Evolutionary conservation across 495 filamentous ascomycete genomes (phyloP).

Genomic region (Aspergillus incahuasiensis): DNA sequence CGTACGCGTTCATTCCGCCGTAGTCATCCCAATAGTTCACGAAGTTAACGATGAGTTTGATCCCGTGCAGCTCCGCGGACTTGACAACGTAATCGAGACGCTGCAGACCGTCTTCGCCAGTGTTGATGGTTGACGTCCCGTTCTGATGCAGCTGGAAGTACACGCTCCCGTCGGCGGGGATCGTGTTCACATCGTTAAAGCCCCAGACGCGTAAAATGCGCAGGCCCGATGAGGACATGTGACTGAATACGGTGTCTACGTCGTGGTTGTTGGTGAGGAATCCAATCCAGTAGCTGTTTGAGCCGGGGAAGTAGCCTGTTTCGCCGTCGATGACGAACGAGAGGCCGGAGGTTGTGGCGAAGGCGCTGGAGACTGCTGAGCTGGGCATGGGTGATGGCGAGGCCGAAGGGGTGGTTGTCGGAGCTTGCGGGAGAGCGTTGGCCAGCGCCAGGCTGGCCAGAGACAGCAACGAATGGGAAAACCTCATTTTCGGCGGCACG

Average conservation of each 20-base stretch:
- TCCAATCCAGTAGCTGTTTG: slow-evolving; percentile 71
- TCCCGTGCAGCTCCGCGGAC: slow-evolving; percentile 51
- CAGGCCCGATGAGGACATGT: slow-evolving; percentile 50
- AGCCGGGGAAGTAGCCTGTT: slow-evolving; percentile 61
- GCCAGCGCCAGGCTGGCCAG: slow-evolving; percentile 19
- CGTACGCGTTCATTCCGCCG: slow-evolving; percentile 52
- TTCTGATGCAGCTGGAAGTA: slow-evolving; percentile 57
- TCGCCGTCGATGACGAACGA: slow-evolving; percentile 61
- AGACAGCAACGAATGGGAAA: slow-evolving; percentile 57
- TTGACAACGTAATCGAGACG: slow-evolving; percentile 63
- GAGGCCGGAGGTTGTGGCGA: slow-evolving; percentile 46
- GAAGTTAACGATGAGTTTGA: slow-evolving; percentile 57
- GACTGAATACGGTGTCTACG: slow-evolving; percentile 53
- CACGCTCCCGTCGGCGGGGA: slow-evolving; percentile 44
- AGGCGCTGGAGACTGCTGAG: slow-evolving; percentile 12
- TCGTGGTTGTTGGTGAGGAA: slow-evolving; percentile 63
- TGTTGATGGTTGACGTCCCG: slow-evolving; percentile 58
- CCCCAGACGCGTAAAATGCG: slow-evolving; percentile 71
- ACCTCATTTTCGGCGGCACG: slow-evolving; percentile 6
- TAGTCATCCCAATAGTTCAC: slow-evolving; percentile 39
- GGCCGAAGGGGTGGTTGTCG: neutral
- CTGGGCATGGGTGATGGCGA: neutral
- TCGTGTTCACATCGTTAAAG: slow-evolving; percentile 58
- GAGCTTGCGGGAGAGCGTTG: slow-evolving; percentile 11
- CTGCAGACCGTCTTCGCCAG: slow-evolving; percentile 59